Percentiles rank a stretch among this genome's conserved stretches.
Evolutionary conservation across 768 basidiomycete species (phyloP).

Genomic region (Lepiota brunneoincarnata): DNA sequence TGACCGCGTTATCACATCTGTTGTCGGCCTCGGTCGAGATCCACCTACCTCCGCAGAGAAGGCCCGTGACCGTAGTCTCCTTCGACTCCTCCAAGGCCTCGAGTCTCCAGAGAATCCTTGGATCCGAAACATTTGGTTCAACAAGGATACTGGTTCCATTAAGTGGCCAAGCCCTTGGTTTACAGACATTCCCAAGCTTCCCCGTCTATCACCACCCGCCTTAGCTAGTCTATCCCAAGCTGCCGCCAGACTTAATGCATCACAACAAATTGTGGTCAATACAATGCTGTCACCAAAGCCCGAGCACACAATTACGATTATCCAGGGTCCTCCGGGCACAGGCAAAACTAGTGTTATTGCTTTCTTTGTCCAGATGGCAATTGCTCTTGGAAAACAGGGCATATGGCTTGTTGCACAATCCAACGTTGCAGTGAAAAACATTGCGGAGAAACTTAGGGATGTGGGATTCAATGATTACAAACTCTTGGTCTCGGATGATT

Average conservation of each 20-base stretch:
- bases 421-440: slow-evolving; percentile 88
- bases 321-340: slow-evolving; percentile 64
- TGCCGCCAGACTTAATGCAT: slow-evolving; percentile 33
- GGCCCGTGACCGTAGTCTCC: slow-evolving; percentile 37
- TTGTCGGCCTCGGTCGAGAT: slow-evolving; percentile 40
- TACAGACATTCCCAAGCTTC: not conserved
- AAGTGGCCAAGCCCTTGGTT: slow-evolving; percentile 42
- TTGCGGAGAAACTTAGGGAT: slow-evolving; percentile 73
- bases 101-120: slow-evolving; percentile 39
- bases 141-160: slow-evolving; percentile 24
- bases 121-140: slow-evolving; percentile 49
- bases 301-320: slow-evolving; percentile 35
- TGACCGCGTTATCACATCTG: slow-evolving; percentile 30
- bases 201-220: not conserved
- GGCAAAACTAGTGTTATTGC: slow-evolving; percentile 77
- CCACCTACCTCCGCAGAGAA: slow-evolving; percentile 58
- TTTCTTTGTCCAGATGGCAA: slow-evolving; percentile 50
- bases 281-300: slow-evolving; percentile 40
- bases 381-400: slow-evolving; percentile 36
- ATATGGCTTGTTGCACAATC: slow-evolving; percentile 85
- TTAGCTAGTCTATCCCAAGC: slow-evolving; percentile 8
- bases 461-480: slow-evolving; percentile 55
- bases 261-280: slow-evolving; percentile 47
- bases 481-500: slow-evolving; percentile 68
- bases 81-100: slow-evolving; percentile 41